Base-by-base conservation (phyloP, 2,329 filamentous ascomycete genomes). In the Alternaria solani region DNA sequence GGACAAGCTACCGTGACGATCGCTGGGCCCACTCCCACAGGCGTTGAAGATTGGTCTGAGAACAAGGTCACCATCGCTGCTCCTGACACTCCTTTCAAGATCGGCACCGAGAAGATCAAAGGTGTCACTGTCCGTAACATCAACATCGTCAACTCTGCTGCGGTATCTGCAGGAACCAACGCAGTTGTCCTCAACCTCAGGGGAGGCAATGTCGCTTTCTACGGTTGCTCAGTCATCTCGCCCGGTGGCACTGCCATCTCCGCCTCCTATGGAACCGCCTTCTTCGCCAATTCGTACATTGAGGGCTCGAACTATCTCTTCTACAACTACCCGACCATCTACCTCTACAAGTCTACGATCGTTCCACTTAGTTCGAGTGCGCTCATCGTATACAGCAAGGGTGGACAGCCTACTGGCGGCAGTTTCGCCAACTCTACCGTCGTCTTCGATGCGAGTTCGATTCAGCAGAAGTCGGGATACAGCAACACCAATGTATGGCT, bases 251-350 rank as follows among this genome's bases (percentile, higher is more conserved):
- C 67, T 25, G 71, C 67, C 3, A 69, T 78, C 7, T 72, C 65
- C 4, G 64, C 74, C 5, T 69, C 72, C 1, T 64, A 68, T 9
- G 78, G 79, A 3, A 69, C 78, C 0, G 76, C 73, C 1, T 63
- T 84, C 26, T 75, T 84, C 25, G 80, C 80, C 8, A 77, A 82
- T 61, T 82, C 80, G 0, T 83, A 82, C 56, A 73, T 84, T 8
- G 80, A 83, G 58, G 81, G 79, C 2, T 62, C 73, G 6, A 78
- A 81, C 49, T 82, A 82, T 62, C 63, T 81, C 1, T 75, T 84
- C 51, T 80, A 78, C 57, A 76, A 78, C 36, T 79, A 76, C 11
- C 75, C 78, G 0, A 78, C 78, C 11, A 58, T 81, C 0, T 83
- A 83, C 56, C 62, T 84, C 0, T 84, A 79, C 57, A 75, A 76